phyloP scores from a whole-genome alignment of 1,284 basidiomycete species.

The Tausonia pullulans region DNA sequence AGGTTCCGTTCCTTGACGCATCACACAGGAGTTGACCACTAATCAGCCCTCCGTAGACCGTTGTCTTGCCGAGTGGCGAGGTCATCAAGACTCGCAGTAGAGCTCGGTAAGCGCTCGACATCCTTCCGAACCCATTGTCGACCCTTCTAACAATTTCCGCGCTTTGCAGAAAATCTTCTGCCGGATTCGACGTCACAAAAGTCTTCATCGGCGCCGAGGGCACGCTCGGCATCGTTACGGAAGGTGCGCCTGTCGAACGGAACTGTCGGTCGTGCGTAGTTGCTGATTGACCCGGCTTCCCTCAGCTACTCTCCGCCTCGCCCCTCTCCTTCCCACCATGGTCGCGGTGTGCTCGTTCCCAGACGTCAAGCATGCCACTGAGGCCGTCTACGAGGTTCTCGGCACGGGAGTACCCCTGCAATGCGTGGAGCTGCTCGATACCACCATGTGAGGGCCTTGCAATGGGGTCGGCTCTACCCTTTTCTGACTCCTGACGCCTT shows the following conservation, averaged over 20 bases:
- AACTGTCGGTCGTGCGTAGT: no score
- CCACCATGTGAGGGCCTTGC: no score
- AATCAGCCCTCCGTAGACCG: slow-evolving; percentile 23
- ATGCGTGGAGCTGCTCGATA: slow-evolving; percentile 5
- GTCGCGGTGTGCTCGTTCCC: slow-evolving; percentile 42
- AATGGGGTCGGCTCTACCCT: no score
- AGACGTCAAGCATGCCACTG: slow-evolving; percentile 46
- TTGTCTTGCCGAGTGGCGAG: slow-evolving; percentile 79
- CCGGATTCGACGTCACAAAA: slow-evolving; percentile 82
- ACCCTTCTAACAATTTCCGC: no score
- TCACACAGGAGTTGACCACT: background rate
- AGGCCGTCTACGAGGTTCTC: slow-evolving; percentile 43
- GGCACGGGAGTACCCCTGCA: slow-evolving; percentile 15
- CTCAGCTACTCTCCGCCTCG: slow-evolving; percentile 60
- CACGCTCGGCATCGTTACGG: slow-evolving; percentile 81
- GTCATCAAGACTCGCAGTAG: slow-evolving; percentile 84
- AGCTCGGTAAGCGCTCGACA: slow-evolving; percentile 39
- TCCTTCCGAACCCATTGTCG: no score
- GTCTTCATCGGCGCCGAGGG: slow-evolving; percentile 86
- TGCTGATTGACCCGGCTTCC: no score
- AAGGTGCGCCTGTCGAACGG: background rate
- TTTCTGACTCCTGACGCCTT: background rate
- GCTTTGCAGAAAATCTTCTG: slow-evolving; percentile 37
- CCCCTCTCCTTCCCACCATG: slow-evolving; percentile 64
- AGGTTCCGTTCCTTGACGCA: background rate